Conservation (phyloP, 768 basidiomycete species). For the Mycena rebaudengoi region DNA sequence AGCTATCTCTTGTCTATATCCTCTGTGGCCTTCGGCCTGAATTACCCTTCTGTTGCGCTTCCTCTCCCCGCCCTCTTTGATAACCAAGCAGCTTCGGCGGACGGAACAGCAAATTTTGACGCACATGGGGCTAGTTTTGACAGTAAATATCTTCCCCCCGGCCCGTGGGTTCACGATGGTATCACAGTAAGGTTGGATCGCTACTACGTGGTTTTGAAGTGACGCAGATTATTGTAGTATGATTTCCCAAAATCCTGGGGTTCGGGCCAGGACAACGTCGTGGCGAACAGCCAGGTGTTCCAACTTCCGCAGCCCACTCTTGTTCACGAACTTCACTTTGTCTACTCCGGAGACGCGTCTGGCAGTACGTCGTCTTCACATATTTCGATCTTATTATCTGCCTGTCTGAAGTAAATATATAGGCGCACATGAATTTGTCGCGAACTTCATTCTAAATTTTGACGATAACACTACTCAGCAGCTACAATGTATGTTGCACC, state of each 20-base stretch:
- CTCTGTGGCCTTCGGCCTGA: not conserved
- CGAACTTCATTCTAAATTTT: conserved; percentile 10
- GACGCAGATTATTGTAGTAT: not conserved
- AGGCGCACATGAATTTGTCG: conserved; percentile 17
- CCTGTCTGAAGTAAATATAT: too few relatives aligned
- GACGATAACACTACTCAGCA: conserved; percentile 17
- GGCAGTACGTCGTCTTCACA: conserved; percentile 32
- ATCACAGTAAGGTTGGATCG: not conserved
- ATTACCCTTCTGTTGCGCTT: not conserved
- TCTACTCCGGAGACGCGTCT: conserved; percentile 54
- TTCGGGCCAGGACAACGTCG: conserved; percentile 49
- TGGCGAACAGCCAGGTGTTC: conserved; percentile 53
- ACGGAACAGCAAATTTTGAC: conserved; percentile 13
- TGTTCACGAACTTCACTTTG: conserved; percentile 56
- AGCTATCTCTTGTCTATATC: not conserved
- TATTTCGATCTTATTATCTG: not conserved
- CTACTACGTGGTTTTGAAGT: too few relatives aligned
- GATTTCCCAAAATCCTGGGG: conserved; percentile 12
- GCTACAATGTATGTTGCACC: not conserved
- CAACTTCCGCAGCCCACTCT: conserved; percentile 38
- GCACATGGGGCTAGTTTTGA: conserved; percentile 19
- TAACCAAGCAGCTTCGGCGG: conserved; percentile 20
- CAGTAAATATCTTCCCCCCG: conserved; percentile 15
- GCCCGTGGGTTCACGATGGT: conserved; percentile 14
- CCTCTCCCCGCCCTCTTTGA: conserved; percentile 4